Conservation (phyloP, 805 yeast genomes). For the Yarrowia sp. region DNA sequence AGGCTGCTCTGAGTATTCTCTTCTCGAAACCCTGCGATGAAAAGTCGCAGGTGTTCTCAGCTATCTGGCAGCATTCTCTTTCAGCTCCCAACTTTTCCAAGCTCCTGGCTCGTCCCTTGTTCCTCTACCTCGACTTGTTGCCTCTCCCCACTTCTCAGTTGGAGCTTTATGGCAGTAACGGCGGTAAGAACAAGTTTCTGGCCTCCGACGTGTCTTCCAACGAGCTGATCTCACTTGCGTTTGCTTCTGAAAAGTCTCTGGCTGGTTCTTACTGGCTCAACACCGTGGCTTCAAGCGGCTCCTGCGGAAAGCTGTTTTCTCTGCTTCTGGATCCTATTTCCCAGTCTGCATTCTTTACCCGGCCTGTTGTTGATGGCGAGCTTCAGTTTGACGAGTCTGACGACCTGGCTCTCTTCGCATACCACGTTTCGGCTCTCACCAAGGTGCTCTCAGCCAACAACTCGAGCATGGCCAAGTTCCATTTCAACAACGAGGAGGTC, state of each 20-base stretch:
- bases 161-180: constrained; percentile 19
- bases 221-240: constrained; percentile 31
- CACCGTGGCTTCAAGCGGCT: constrained; percentile 52
- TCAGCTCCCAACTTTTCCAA: constrained; percentile 23
- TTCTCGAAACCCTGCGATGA: constrained; percentile 33
- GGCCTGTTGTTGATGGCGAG: constrained; percentile 41
- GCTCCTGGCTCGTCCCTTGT: constrained; percentile 27
- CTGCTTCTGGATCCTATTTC: constrained; percentile 64
- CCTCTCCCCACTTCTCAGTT: constrained; percentile 35
- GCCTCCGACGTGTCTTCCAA: constrained; percentile 31
- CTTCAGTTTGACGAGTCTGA: constrained; percentile 51
- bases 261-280: constrained; percentile 44
- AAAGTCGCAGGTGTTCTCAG: constrained; percentile 23
- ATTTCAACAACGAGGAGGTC: constrained; percentile 32
- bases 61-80: constrained; percentile 35
- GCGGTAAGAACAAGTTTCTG: constrained; percentile 9
- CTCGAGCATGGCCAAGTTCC: constrained; percentile 37
- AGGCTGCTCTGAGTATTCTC: constrained; percentile 55
- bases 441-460: constrained; percentile 54
- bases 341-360: constrained; percentile 50
- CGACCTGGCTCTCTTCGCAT: constrained; percentile 69
- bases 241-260: constrained; percentile 18
- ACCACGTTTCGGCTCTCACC: constrained; percentile 62
- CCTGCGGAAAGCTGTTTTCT: constrained; percentile 66
- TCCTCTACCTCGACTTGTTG: constrained; percentile 20